Base-by-base conservation (phyloP, 768 basidiomycete species). In the Leucosporidium scottii region DNA sequence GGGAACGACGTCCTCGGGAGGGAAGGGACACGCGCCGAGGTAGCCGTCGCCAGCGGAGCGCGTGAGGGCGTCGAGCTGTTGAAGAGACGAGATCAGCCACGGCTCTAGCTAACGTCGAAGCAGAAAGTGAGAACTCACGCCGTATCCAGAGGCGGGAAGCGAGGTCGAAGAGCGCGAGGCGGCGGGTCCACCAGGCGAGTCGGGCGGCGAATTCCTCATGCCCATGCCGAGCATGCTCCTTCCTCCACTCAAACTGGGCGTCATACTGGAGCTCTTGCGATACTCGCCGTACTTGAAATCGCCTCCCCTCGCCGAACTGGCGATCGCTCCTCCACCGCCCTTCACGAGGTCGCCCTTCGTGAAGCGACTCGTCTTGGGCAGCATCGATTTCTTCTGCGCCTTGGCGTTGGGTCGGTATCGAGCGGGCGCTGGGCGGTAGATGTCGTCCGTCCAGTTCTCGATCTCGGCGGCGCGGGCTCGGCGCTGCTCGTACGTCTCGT, bases 371-470 rank as follows among this genome's bases (percentile, higher is more conserved):
- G 81, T 81, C 15, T 79, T 80, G 13, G 83, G 83, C 4, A 84
- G 73, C 78, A 83, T 81, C 74, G 75, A 74, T 56, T 75, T 76
- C 70, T 71, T 73, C 27, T 51, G 53, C 21, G 31, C 12, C 53
- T 64, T 77, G 36, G 91, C 92, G 73, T 90, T 96, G 10, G 96
- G 96, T 30, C 96, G 86, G 75, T 91, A 90, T 62, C 88, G 82
- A 69, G 87, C 87, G 3, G 96, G 96, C 2, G 96, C 96, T 20
- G 94, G 86, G 53, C 87, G 86, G 78, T 94, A 93, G 72, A 99
- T 98, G 75, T 97, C 91, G 73, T 87, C 88, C 28, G 92, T 86
- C 96, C 96, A 99, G 74, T 88, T 86, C 79, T 99, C 96, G 74
- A 99, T 96, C 78, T 92, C 90, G 28, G 85, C 84, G 3, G 88